Percentiles rank a stretch among this genome's conserved stretches.
Conservation (phyloP, 2,329 filamentous ascomycete species). For the Podosphaera fusca region DNA sequence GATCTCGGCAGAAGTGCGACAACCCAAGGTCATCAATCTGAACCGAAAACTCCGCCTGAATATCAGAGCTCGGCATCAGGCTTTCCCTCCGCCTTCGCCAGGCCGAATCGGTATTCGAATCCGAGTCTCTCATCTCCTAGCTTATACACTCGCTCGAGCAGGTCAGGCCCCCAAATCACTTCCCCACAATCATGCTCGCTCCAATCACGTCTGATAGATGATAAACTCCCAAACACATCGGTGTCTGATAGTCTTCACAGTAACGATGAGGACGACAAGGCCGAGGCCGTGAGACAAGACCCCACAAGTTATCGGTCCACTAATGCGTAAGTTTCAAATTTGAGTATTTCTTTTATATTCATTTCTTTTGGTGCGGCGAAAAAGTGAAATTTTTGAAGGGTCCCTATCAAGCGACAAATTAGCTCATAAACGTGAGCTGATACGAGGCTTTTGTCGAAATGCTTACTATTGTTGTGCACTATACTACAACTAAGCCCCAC, state of each 20-base stretch:
- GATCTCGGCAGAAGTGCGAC: conserved; percentile 38
- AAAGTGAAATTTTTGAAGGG: no score
- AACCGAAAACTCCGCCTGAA: conserved; percentile 90
- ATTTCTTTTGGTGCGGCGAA: no score
- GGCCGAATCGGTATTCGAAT: conserved; percentile 71
- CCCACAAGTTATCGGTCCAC: conserved; percentile 50
- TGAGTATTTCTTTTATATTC: background rate
- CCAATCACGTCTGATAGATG: conserved; percentile 35
- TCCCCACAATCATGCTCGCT: conserved; percentile 48
- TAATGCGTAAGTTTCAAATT: conserved; percentile 45
- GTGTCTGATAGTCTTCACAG: conserved; percentile 72
- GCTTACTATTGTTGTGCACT: no score
- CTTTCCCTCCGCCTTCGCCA: conserved; percentile 59
- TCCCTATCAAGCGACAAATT: no score
- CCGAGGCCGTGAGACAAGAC: conserved; percentile 45
- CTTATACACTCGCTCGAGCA: conserved; percentile 46
- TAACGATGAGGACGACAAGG: conserved; percentile 76
- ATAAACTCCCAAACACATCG: conserved; percentile 57
- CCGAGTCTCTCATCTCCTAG: conserved; percentile 68
- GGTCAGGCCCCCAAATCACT: conserved; percentile 58
- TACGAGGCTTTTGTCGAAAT: no score
- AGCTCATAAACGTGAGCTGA: no score
- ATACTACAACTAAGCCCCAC: no score
- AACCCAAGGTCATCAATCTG: conserved; percentile 52
- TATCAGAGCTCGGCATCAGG: conserved; percentile 50